These are phyloP conservation scores for Amanita muscaria DNA, from an alignment of 768 basidiomycete species.

Conservation along the genomic window DNA sequence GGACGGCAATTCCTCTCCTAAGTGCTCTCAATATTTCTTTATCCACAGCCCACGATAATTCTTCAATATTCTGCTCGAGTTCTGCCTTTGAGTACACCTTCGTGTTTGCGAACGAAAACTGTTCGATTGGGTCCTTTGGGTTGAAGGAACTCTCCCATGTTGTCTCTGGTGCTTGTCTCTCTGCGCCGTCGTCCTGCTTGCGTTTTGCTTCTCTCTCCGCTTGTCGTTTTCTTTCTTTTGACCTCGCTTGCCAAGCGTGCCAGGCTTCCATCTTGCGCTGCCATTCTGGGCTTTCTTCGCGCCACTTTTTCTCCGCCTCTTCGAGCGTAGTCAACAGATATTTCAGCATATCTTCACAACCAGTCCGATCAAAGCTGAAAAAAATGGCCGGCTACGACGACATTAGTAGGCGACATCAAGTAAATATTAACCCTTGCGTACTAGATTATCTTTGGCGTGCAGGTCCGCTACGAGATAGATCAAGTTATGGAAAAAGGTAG, in stretches of 20 bases:
- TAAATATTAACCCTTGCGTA: constrained; percentile 24
- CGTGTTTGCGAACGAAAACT: constrained; percentile 51
- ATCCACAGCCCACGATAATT: constrained; percentile 27
- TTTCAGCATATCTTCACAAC: constrained; percentile 47
- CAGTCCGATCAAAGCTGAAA: constrained; percentile 55
- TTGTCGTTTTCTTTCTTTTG: constrained; percentile 38
- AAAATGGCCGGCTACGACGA: constrained; percentile 49
- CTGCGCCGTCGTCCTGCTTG: constrained; percentile 23
- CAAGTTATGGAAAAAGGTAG: constrained; percentile 33
- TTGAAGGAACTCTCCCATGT: constrained; percentile 50
- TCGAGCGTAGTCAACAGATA: constrained; percentile 28
- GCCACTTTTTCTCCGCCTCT: constrained; percentile 42
- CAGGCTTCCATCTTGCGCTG: constrained; percentile 39
- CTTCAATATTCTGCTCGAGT: constrained; percentile 37
- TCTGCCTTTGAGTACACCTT: constrained; percentile 36
- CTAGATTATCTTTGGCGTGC: constrained; percentile 43
- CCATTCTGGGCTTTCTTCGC: constrained; percentile 37
- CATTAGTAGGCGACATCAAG: neutral
- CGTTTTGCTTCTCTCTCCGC: constrained; percentile 28
- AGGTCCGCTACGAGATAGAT: constrained; percentile 50
- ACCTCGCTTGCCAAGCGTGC: constrained; percentile 34
- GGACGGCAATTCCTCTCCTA: constrained; percentile 54
- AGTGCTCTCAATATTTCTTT: constrained; percentile 39
- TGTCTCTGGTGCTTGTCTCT: constrained; percentile 6
- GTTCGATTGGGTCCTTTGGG: constrained; percentile 44